Percentiles rank a stretch among this genome's conserved stretches.
Conservation (phyloP, 345 rosid genomes). For the Hibiscus mutabilis region DNA sequence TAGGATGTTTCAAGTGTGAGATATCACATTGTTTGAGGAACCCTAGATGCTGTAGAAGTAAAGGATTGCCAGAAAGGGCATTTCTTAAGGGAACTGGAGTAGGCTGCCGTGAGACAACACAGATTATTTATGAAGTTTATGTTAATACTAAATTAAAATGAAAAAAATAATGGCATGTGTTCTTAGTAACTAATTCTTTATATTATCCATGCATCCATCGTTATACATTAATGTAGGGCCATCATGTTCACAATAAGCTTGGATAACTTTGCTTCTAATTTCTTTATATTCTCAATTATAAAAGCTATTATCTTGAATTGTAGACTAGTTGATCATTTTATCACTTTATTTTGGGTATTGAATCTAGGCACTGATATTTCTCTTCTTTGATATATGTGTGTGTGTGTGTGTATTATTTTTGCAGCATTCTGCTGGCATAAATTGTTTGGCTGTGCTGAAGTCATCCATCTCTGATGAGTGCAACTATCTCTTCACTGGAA, state of each 20-base stretch:
- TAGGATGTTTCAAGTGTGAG: neutral
- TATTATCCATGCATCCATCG: neutral
- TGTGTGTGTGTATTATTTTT: slow-evolving; percentile 1
- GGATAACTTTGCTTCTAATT: neutral
- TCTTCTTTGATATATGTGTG: neutral
- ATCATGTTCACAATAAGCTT: neutral
- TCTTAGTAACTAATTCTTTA: neutral
- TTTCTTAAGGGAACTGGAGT: neutral
- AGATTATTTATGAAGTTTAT: neutral
- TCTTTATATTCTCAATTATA: neutral
- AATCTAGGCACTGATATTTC: neutral
- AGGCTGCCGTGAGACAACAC: neutral
- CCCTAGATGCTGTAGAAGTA: neutral
- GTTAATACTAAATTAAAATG: neutral
- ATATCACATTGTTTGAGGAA: neutral
- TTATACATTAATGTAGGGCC: neutral
- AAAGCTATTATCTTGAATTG: neutral
- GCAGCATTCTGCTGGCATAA: slow-evolving; percentile 98
- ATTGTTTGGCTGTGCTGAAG: slow-evolving; percentile 70
- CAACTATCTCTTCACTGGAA: slow-evolving; percentile 85
- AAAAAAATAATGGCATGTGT: neutral
- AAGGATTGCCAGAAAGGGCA: neutral
- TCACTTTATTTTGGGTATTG: neutral
- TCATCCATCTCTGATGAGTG: slow-evolving; percentile 46
- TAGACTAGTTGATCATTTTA: neutral